Conservation (phyloP, 305 asterid genomes). For the Fraxinus floribunda region DNA sequence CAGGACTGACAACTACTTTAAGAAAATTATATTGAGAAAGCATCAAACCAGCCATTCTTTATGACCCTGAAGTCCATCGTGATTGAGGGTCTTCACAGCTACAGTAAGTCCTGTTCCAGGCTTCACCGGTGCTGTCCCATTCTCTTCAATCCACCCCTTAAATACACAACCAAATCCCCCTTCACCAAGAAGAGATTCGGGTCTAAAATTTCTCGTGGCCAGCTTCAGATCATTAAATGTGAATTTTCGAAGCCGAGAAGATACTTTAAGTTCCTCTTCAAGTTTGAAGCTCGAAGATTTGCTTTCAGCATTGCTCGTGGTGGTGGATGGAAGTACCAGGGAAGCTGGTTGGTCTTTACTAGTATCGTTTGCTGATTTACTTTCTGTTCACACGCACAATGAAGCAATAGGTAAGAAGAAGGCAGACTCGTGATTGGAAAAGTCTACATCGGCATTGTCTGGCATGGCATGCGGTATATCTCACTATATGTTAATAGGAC, state of each 20-base stretch:
- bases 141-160: constrained; percentile 95
- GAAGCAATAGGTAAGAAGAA: constrained; percentile 1
- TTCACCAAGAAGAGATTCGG: constrained; percentile 94
- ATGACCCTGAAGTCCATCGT: constrained; percentile 97
- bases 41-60: constrained; percentile 91
- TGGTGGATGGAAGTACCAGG: constrained; percentile 56
- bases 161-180: constrained; percentile 97
- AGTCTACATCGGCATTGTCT: neutral
- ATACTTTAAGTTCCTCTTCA: constrained; percentile 78
- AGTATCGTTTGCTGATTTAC: constrained; percentile 63
- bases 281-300: constrained; percentile 69
- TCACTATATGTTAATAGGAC: neutral
- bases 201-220: constrained; percentile 90
- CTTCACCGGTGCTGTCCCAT: constrained; percentile 93
- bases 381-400: constrained; percentile 46
- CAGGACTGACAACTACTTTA: constrained; percentile 7
- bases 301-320: constrained; percentile 62
- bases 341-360: constrained; percentile 70
- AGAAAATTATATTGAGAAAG: constrained; percentile 27
- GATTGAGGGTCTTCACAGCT: constrained; percentile 93
- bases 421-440: neutral
- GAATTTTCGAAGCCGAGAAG: constrained; percentile 81
- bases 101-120: constrained; percentile 98
- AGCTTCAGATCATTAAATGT: constrained; percentile 75
- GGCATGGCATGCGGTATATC: neutral